Conservation (phyloP, 169 alveolate species). For the Eimeria acervulina region DNA sequence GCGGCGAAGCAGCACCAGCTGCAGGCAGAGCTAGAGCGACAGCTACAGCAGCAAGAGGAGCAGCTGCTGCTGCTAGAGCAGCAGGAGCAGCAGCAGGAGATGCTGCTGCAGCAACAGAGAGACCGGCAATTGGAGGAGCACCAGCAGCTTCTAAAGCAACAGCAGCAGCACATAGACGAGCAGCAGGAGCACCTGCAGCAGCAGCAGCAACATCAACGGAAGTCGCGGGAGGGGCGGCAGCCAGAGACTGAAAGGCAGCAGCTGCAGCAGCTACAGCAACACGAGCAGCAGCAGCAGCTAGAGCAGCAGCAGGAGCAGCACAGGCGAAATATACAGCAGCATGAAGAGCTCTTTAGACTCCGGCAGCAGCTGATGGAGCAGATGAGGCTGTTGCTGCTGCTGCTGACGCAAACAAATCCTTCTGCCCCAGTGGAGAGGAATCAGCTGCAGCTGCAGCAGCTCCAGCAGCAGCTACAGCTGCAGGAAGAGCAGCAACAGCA, state of each 20-base stretch:
- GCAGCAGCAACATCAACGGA: neutral
- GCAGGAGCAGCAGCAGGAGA: constrained; percentile 19
- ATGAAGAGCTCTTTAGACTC: too few relatives aligned
- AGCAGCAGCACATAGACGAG: neutral
- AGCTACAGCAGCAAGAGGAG: constrained; percentile 19
- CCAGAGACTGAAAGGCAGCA: neutral
- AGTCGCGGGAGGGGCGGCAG: neutral
- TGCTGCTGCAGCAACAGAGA: neutral
- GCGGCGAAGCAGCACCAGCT: neutral
- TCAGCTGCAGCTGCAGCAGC: neutral
- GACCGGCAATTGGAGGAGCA: neutral
- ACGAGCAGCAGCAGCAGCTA: too few relatives aligned
- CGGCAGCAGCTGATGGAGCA: too few relatives aligned
- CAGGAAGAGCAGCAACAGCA: too few relatives aligned
- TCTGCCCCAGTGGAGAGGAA: neutral
- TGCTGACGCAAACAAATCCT: neutral
- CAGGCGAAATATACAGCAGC: too few relatives aligned
- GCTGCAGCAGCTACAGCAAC: too few relatives aligned
- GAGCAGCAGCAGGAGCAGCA: too few relatives aligned
- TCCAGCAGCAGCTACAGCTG: too few relatives aligned
- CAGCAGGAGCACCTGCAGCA: neutral
- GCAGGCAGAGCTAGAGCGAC: neutral
- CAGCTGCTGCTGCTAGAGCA: neutral
- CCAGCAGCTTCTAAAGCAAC: neutral
- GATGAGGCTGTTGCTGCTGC: neutral